phyloP scores from a whole-genome alignment of 2,329 filamentous ascomycete genomes.

The Phaeosphaeria sp. region DNA sequence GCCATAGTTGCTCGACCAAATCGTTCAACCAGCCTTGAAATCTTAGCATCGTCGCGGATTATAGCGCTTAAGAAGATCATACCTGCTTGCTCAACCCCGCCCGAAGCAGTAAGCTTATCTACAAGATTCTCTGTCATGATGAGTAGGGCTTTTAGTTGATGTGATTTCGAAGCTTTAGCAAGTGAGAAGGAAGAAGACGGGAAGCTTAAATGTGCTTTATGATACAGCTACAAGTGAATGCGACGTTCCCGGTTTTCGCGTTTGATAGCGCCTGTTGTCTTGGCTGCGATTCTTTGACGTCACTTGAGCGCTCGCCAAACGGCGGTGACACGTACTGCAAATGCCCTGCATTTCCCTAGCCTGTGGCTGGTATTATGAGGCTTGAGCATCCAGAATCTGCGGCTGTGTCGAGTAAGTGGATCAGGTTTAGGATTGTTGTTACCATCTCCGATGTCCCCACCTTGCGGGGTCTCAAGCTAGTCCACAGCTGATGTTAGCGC shows the following conservation, averaged over 20 bases:
- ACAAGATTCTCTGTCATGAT: conserved; percentile 40
- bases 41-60: not conserved
- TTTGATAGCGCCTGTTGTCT: conserved; percentile 8
- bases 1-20: conserved; percentile 57
- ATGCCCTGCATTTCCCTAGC: not conserved
- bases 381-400: not conserved
- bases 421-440: not conserved
- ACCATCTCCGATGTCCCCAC: not conserved
- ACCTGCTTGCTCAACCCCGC: conserved; percentile 51
- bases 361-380: not conserved
- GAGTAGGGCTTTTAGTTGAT: not conserved
- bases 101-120: conserved; percentile 51
- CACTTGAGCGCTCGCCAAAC: conserved; percentile 3
- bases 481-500: not conserved
- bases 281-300: conserved; percentile 13
- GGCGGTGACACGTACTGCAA: not conserved
- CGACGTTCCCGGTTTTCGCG: conserved; percentile 7
- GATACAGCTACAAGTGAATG: not conserved
- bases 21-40: conserved; percentile 55
- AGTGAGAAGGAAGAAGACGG: not conserved
- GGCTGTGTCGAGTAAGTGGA: not conserved
- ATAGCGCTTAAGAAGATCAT: conserved; percentile 5
- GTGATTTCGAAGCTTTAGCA: not conserved
- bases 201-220: not conserved
- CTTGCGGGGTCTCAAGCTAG: not conserved